phyloP scores from a whole-genome alignment of 2,329 filamentous ascomycete species.

The Gliomastix tumulicola region DNA sequence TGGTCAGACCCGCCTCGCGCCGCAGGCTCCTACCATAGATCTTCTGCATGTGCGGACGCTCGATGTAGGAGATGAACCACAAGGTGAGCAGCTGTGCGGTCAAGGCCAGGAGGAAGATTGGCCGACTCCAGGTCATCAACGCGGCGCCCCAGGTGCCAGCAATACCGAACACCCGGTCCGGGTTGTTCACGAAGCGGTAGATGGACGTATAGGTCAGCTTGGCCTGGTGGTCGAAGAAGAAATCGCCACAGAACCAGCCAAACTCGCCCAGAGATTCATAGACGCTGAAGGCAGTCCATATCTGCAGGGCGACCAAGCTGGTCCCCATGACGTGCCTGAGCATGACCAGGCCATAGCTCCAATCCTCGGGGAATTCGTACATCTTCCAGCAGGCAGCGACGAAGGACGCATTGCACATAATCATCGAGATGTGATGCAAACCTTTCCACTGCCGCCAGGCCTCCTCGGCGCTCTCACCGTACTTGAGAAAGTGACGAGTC shows the following conservation, averaged over 20 bases:
- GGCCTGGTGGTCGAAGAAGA: constrained; percentile 86
- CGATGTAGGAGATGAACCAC: constrained; percentile 84
- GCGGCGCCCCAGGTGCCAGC: constrained; percentile 95
- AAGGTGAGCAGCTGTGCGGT: constrained; percentile 80
- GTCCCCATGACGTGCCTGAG: constrained; percentile 82
- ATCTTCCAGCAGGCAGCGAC: constrained; percentile 93
- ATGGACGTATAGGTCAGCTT: constrained; percentile 96
- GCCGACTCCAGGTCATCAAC: constrained; percentile 82
- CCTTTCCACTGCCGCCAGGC: constrained; percentile 98
- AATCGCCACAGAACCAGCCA: constrained; percentile 98
- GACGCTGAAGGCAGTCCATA: constrained; percentile 90
- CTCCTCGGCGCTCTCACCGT: constrained; percentile 81
- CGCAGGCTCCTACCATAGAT: constrained; percentile 82
- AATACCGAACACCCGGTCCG: constrained; percentile 86
- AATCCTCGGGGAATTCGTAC: constrained; percentile 81
- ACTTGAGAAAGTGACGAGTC: constrained; percentile 97
- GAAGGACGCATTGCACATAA: constrained; percentile 83
- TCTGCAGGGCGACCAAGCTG: constrained; percentile 74
- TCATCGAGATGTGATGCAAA: constrained; percentile 87
- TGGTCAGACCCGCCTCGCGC: constrained; percentile 82
- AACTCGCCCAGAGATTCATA: constrained; percentile 96
- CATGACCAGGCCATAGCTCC: constrained; percentile 78
- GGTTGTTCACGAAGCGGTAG: constrained; percentile 97
- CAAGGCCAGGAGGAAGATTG: constrained; percentile 81
- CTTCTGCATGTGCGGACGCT: constrained; percentile 97